Conservation (phyloP, 1,284 basidiomycete genomes). For the Somion occarium region DNA sequence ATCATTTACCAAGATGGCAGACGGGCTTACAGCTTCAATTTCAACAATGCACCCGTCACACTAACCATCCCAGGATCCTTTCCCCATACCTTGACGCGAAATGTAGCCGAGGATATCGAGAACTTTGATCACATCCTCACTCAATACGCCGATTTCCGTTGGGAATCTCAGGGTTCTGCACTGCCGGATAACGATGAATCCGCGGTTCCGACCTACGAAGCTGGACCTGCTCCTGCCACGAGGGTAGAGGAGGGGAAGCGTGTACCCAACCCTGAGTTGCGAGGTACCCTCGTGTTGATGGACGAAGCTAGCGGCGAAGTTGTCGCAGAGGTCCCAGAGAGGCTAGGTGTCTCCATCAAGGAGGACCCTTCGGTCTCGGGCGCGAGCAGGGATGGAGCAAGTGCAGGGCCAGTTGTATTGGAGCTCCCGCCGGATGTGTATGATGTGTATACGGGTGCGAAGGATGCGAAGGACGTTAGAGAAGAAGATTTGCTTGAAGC, state of each 20-base stretch:
- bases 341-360: slow-evolving; percentile 48
- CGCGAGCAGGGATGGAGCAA: slow-evolving; percentile 23
- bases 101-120: slow-evolving; percentile 49
- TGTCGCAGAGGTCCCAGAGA: slow-evolving; percentile 65
- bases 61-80: slow-evolving; percentile 25
- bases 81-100: slow-evolving; percentile 29
- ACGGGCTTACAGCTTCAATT: slow-evolving; percentile 42
- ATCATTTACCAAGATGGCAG: slow-evolving; percentile 30
- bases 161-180: slow-evolving; percentile 4
- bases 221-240: slow-evolving; percentile 9
- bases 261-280: slow-evolving; percentile 39
- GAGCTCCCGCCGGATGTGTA: slow-evolving; percentile 49
- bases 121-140: slow-evolving; percentile 66
- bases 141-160: slow-evolving; percentile 54
- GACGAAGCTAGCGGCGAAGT: slow-evolving; percentile 74
- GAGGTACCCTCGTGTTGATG: slow-evolving; percentile 68
- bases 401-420: slow-evolving; percentile 58
- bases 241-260: slow-evolving; percentile 13
- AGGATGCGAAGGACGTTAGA: slow-evolving; percentile 6
- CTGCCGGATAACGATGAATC: neutral
- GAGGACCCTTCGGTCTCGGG: slow-evolving; percentile 45
- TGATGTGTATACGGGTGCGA: slow-evolving; percentile 19
- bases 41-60: slow-evolving; percentile 2
- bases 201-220: neutral
- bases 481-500: slow-evolving; percentile 37